These are phyloP conservation scores for Stephania cephalantha DNA, from an alignment of 164 flowering plant genomes.

Conservation along the genomic window DNA sequence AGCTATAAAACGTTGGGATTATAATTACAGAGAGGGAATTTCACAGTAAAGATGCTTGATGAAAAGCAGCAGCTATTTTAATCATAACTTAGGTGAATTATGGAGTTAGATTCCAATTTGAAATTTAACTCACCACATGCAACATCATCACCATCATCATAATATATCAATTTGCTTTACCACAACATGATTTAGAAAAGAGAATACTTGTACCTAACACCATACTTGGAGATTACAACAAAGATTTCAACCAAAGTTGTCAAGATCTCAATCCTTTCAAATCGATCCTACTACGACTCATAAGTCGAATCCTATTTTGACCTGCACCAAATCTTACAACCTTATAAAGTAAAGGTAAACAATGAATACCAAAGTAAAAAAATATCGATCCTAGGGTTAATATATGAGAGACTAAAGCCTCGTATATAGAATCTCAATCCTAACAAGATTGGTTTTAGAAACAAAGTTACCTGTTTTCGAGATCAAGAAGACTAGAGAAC, in stretches of 20 bases:
- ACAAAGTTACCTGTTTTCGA: neutral
- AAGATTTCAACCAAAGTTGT: neutral
- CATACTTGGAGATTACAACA: neutral
- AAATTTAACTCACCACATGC: conserved; percentile 3
- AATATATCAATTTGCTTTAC: conserved; percentile 1
- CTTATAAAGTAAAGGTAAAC: neutral
- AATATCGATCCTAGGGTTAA: no score
- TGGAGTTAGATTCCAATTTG: neutral
- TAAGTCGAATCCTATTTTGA: no score
- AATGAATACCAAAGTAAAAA: neutral
- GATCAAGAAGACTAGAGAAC: neutral
- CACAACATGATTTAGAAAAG: neutral
- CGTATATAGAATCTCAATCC: neutral
- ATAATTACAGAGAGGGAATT: neutral
- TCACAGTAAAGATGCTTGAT: neutral
- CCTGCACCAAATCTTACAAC: no score
- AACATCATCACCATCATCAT: conserved; percentile 4
- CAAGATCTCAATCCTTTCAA: neutral
- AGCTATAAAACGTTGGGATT: neutral
- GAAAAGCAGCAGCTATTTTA: neutral
- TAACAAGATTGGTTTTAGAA: neutral
- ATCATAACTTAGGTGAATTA: neutral
- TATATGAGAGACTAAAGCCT: neutral
- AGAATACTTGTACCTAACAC: neutral
- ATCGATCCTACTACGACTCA: no score